Evolutionary conservation across 2,329 filamentous ascomycete genomes (phyloP).

Genomic region (Arthrobotrys pseudoclavata): DNA sequence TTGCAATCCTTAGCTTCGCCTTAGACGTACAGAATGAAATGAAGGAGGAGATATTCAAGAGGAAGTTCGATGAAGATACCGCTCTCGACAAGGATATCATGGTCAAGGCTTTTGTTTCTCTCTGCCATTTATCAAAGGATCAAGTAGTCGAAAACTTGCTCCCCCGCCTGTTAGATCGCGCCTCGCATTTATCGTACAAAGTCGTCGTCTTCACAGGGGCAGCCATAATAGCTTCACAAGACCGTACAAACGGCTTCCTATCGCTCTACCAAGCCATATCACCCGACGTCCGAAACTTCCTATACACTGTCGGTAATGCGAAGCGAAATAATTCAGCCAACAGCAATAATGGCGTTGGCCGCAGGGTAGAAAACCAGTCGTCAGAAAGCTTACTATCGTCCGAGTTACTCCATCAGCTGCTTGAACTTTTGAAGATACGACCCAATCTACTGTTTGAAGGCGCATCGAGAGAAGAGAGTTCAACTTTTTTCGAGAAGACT

Average conservation of each 20-base stretch:
- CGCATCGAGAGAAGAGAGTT: conserved; percentile 55
- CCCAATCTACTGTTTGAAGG: conserved; percentile 63
- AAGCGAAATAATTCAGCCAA: conserved; percentile 40
- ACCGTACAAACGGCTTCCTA: conserved; percentile 60
- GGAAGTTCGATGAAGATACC: conserved; percentile 66
- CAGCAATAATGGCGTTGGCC: conserved; percentile 30
- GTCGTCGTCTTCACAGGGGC: conserved; percentile 73
- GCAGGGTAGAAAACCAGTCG: conserved; percentile 61
- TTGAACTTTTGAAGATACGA: conserved; percentile 63
- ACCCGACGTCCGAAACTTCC: conserved; percentile 63
- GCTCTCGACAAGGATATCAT: conserved; percentile 75
- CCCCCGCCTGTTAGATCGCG: conserved; percentile 72
- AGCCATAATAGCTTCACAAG: conserved; percentile 66
- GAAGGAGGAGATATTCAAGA: conserved; percentile 62
- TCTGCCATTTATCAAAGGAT: conserved; percentile 75
- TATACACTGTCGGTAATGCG: conserved; percentile 60
- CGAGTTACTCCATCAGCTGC: conserved; percentile 63
- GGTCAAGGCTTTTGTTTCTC: conserved; percentile 76
- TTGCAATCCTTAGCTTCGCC: conserved; percentile 76
- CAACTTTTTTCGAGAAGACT: conserved; percentile 57
- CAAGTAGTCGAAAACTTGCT: conserved; percentile 72
- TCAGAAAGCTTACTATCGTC: conserved; percentile 63
- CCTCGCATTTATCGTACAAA: conserved; percentile 74
- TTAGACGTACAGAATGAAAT: conserved; percentile 79
- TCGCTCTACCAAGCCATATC: conserved; percentile 63